Evolutionary conservation across 2,329 filamentous ascomycete species (phyloP).

Genomic region (Trichoderma simmonsii): DNA sequence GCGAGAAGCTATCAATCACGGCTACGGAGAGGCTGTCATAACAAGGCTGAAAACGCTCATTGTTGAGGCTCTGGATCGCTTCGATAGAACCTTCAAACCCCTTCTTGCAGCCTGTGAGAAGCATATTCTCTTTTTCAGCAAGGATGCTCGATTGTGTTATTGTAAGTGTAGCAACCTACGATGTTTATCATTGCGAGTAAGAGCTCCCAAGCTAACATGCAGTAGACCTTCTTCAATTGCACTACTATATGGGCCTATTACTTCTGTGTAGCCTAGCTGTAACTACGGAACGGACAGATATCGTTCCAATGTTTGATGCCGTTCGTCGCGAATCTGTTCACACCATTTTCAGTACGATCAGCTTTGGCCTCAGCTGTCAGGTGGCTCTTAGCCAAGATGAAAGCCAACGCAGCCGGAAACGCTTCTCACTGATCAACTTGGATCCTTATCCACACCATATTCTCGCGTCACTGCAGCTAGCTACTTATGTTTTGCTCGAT

Average conservation of each 20-base stretch:
- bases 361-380: neutral
- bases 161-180: neutral
- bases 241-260: conserved; percentile 1
- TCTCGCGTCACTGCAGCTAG: neutral
- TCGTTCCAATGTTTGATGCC: neutral
- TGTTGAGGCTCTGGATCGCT: neutral
- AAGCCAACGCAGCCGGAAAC: neutral
- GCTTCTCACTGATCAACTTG: neutral
- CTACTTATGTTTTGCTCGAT: neutral
- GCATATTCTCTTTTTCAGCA: neutral
- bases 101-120: neutral
- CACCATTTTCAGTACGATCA: neutral
- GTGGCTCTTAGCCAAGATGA: neutral
- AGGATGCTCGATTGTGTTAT: conserved; percentile 1
- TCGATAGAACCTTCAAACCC: neutral
- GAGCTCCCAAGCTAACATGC: neutral
- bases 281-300: neutral
- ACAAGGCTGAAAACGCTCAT: neutral
- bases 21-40: neutral
- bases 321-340: conserved; percentile 1
- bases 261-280: neutral
- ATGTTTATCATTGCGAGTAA: neutral
- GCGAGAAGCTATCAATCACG: conserved; percentile 1
- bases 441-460: conserved; percentile 9
- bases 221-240: neutral